Percentiles rank a stretch among this genome's conserved stretches.
phyloP scores from a whole-genome alignment of 805 yeast species.

The Metschnikowia rubicola region DNA sequence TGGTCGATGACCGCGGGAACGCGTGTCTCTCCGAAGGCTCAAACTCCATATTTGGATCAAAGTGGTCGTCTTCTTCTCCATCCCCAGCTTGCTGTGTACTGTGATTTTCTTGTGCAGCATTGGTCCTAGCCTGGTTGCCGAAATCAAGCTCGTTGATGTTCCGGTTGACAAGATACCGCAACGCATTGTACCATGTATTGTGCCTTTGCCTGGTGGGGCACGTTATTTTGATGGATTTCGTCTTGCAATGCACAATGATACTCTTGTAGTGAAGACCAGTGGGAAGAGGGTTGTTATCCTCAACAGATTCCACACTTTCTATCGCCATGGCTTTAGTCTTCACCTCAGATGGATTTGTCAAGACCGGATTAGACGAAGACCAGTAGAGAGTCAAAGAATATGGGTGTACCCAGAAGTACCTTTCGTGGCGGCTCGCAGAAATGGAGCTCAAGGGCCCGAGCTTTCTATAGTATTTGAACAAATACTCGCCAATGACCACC shows the following conservation, averaged over 20 bases:
- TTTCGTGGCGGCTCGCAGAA: conserved; percentile 79
- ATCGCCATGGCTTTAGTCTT: conserved; percentile 81
- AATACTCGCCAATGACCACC: conserved; percentile 87
- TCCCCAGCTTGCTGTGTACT: not conserved
- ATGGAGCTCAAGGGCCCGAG: conserved; percentile 71
- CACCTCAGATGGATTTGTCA: conserved; percentile 60
- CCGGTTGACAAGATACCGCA: conserved; percentile 69
- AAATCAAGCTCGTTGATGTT: conserved; percentile 55
- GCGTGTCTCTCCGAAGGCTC: conserved; percentile 19
- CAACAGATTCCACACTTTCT: conserved; percentile 70
- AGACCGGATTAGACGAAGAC: conserved; percentile 77
- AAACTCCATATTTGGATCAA: conserved; percentile 12
- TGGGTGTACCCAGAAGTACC: conserved; percentile 97
- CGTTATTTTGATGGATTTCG: conserved; percentile 69
- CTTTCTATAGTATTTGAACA: conserved; percentile 79
- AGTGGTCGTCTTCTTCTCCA: conserved; percentile 6
- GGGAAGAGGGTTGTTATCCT: conserved; percentile 83
- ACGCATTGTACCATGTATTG: conserved; percentile 84
- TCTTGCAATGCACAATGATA: conserved; percentile 68
- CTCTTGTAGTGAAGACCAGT: conserved; percentile 85
- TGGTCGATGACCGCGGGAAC: conserved; percentile 17
- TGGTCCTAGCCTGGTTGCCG: conserved; percentile 17
- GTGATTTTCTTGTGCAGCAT: conserved; percentile 2
- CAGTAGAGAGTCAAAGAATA: conserved; percentile 87
- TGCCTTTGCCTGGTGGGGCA: conserved; percentile 87